phyloP scores from a whole-genome alignment of 2,329 filamentous ascomycete species.

The Penicillium sp. region DNA sequence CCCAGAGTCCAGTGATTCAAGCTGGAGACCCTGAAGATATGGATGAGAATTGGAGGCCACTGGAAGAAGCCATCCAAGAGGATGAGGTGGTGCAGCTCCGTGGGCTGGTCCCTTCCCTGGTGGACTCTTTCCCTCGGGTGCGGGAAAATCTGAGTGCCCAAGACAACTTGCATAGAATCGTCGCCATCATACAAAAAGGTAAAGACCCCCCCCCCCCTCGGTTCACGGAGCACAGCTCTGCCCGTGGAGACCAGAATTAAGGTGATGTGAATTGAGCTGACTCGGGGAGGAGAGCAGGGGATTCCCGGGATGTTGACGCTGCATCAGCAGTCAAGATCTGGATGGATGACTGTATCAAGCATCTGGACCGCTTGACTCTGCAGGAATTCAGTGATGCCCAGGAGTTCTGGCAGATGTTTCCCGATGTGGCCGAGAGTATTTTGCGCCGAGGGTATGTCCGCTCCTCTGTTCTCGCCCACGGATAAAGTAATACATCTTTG shows the following conservation, averaged over 20 bases:
- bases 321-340: slow-evolving; percentile 38
- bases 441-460: slow-evolving; percentile 35
- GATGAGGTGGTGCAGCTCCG: slow-evolving; percentile 33
- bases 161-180: slow-evolving; percentile 32
- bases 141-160: slow-evolving; percentile 21
- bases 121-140: slow-evolving; percentile 35
- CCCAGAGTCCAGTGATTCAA: slow-evolving; percentile 44
- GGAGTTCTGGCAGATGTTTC: slow-evolving; percentile 43
- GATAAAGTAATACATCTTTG: background rate
- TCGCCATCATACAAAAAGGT: slow-evolving; percentile 36
- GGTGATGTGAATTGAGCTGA: background rate
- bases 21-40: slow-evolving; percentile 46
- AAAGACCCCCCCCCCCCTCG: background rate
- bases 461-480: background rate
- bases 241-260: no score
- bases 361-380: slow-evolving; percentile 30
- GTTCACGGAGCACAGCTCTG: no score
- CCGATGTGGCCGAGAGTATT: slow-evolving; percentile 35
- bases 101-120: slow-evolving; percentile 24
- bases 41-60: slow-evolving; percentile 41
- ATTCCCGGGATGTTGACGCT: slow-evolving; percentile 25
- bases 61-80: slow-evolving; percentile 32
- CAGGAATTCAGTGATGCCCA: slow-evolving; percentile 35
- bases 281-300: slow-evolving; percentile 18
- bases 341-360: slow-evolving; percentile 35